Conservation (phyloP, 768 basidiomycete genomes). For the Kondoa malvinella region DNA sequence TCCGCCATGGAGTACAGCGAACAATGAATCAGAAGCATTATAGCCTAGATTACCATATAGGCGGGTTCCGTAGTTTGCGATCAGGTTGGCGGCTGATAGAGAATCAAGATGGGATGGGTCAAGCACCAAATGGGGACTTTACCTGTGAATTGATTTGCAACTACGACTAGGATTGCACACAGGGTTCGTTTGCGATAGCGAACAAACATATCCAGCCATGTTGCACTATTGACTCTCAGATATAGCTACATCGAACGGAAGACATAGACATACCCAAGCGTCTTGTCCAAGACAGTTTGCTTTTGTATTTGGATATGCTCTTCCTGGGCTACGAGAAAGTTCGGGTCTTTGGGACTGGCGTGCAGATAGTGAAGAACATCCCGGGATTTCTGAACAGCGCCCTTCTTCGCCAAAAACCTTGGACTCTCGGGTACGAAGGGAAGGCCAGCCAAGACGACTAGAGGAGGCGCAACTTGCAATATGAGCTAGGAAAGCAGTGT, state of each 20-base stretch:
- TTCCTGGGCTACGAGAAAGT: neutral
- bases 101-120: neutral
- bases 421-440: constrained; percentile 1
- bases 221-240: neutral
- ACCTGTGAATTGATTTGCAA: constrained; percentile 3
- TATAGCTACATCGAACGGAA: neutral
- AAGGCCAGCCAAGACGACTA: neutral
- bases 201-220: neutral
- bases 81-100: neutral
- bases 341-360: neutral
- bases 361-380: neutral
- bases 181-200: neutral
- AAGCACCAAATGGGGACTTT: neutral
- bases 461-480: neutral
- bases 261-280: neutral
- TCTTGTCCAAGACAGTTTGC: constrained; percentile 1
- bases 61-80: constrained; percentile 1
- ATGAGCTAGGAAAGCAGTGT: neutral
- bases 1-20: neutral
- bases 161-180: neutral
- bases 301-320: constrained; percentile 1
- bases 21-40: neutral
- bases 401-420: neutral
- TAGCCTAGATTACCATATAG: neutral
- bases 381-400: neutral